Evolutionary conservation across 192 early-diverging fungal genomes (phyloP), one percentile per base, ranked within the genome.

Genomic region (Chytriomyces hyalinus): DNA sequence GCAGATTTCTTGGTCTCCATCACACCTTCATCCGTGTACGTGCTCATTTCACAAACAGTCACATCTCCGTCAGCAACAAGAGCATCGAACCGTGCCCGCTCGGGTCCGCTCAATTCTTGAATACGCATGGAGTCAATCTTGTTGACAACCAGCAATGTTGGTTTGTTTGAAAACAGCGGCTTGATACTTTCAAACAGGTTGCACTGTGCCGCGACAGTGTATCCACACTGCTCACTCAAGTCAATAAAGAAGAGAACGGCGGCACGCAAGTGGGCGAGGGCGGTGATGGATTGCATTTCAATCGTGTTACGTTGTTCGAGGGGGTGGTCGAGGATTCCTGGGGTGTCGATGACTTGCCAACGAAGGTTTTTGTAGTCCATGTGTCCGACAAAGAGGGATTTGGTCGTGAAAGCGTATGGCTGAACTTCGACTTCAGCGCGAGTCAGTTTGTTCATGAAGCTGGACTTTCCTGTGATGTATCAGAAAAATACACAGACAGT

Each of bases 301-400:
- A 99, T 99, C 46, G 97, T 98, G 86, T 99, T 99, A 79, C 96
- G 91, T 80, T 99, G 91, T 87, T 99, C 98, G 66, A 99, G 89
- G 26, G 98, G 96, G 82, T 98, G 98, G 86, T 99, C 98, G 61
- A 99, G 89, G 82, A 99, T 98, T 68, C 98, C 98, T 47, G 98
- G 98, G 57, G 98, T 99, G 83, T 99, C 98, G 70, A 99, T 98
- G n/a, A 99, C 98, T 84, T 99, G 98, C 98, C 98, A 99, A 82
- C 97, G 87, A 84, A 98, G 87, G 84, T 99, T 97, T 85, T 95
- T 96, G 92, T 98, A 98, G 87, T 99, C 97, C 98, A 99, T 99
- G 80, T 99, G 98, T 47, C 98, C 98, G 44, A 99, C 98, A 86
- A 99, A 99, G 80, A 99, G 88, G 22, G 94, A 95, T 89, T 99